Evolutionary conservation across 495 filamentous ascomycete genomes (phyloP).

Genomic region (Tricharina praecox): DNA sequence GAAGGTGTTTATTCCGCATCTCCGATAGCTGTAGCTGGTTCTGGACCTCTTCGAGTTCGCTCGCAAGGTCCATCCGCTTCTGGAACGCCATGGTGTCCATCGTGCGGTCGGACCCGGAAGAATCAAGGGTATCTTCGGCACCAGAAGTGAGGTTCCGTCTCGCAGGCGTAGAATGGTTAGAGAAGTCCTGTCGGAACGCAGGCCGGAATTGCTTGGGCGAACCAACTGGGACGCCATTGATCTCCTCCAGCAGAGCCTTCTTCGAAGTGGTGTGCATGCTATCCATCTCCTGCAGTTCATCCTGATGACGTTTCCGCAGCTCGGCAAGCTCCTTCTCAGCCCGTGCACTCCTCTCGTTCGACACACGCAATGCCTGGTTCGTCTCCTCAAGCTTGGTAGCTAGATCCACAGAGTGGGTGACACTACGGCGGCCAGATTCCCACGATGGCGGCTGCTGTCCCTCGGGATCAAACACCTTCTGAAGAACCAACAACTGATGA

Average conservation of each 20-base stretch:
- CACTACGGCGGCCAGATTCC: constrained; percentile 42
- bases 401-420: constrained; percentile 45
- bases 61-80: constrained; percentile 75
- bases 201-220: constrained; percentile 62
- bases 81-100: constrained; percentile 81
- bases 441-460: constrained; percentile 42
- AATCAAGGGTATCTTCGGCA: constrained; percentile 47
- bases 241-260: constrained; percentile 63
- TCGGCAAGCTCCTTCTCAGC: constrained; percentile 74
- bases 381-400: constrained; percentile 80
- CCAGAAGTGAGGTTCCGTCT: constrained; percentile 51
- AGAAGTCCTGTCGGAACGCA: constrained; percentile 48
- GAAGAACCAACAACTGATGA: constrained; percentile 58
- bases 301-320: constrained; percentile 51
- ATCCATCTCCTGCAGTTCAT: constrained; percentile 58
- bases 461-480: constrained; percentile 76
- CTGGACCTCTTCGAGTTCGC: constrained; percentile 81
- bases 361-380: constrained; percentile 67
- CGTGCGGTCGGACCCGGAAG: constrained; percentile 70
- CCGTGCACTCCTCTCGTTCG: constrained; percentile 64
- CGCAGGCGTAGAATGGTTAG: constrained; percentile 59
- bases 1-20: constrained; percentile 90
- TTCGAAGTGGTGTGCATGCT: constrained; percentile 54
- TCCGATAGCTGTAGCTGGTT: constrained; percentile 89
- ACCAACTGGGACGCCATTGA: constrained; percentile 59